Base-by-base conservation (phyloP, 805 yeast genomes). In the Wickerhamia fluorescens region DNA sequence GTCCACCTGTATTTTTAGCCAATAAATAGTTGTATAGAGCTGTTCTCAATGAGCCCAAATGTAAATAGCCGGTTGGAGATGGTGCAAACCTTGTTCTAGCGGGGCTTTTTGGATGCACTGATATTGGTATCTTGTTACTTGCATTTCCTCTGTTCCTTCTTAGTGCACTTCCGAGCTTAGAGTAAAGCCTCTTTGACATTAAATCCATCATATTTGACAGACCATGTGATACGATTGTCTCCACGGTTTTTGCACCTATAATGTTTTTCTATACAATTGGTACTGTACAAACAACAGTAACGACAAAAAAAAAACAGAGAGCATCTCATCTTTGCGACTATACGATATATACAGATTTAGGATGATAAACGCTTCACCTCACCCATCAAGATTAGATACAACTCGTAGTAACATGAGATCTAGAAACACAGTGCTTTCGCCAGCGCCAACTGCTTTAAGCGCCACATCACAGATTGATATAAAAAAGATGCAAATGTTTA, bases 1-100 rank as follows among this genome's bases (percentile, higher is more conserved):
- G 71, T 1, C 98, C 98, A 0, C 73, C 72, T 0, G 95, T 85
- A 30, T 71, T 66, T 42, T 65, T 74, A 0, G 98, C 97, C 10
- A 84, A 57, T 11, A 92, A 53, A 45, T 78, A 92, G 53, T 92
- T 92, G 56, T 86, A 92, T 12, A 92, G 55, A 0, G 97, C 97
- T 0, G 99, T 92, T 51, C 99, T 61, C 25, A 92, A 50, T 0
- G 96, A 88, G 0, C 99, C 99, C 35, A 92, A 51, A 51, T 92
- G 99, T n/a, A 92, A 63, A 37, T 73, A 73, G 0, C 99, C 99
- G 0, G 99, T 92, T 1, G 99, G 99, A 2, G 96, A 87, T 0
- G 99, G 98, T 0, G 99, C 99, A 56, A 92, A 92, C 39, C 99
- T 60, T 1, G 97, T 84, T 40, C 96, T 56, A 0, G 77, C 94